Evolutionary conservation across 352 stramenopile genomes (phyloP).

Genomic region (Elongisporangium prolatum): DNA sequence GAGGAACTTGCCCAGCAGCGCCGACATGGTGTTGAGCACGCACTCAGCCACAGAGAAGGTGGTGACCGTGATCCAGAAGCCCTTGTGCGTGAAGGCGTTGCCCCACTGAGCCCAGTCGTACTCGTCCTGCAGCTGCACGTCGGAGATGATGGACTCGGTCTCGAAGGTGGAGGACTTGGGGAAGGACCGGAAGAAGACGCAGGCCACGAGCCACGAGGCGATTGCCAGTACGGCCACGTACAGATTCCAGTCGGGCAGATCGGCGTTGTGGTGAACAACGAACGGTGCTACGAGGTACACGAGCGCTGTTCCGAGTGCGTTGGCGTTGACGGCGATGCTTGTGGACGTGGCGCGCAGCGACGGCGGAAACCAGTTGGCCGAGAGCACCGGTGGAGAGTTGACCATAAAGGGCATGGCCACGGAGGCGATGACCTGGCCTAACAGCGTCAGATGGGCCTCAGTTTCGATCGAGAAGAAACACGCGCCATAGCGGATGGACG

Average conservation of each 20-base stretch:
- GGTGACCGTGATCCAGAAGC: slow-evolving; percentile 58
- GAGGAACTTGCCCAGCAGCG: slow-evolving; percentile 66
- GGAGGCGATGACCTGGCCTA: slow-evolving; percentile 58
- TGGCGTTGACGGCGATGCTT: slow-evolving; percentile 71
- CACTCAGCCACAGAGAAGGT: slow-evolving; percentile 67
- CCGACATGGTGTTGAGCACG: slow-evolving; percentile 65
- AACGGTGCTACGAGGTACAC: slow-evolving; percentile 55
- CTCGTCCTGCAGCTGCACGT: slow-evolving; percentile 55
- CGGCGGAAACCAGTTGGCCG: slow-evolving; percentile 68
- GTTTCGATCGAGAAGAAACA: slow-evolving; percentile 15
- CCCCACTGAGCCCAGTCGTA: slow-evolving; percentile 75
- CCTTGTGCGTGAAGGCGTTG: slow-evolving; percentile 50
- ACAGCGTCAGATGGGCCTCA: slow-evolving; percentile 39
- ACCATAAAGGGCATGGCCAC: slow-evolving; percentile 84
- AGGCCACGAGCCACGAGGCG: slow-evolving; percentile 12
- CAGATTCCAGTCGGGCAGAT: slow-evolving; percentile 41
- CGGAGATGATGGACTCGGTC: slow-evolving; percentile 39
- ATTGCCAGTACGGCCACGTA: slow-evolving; percentile 28
- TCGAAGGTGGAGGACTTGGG: slow-evolving; percentile 16
- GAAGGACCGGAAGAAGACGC: slow-evolving; percentile 41
- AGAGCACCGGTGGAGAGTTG: slow-evolving; percentile 72
- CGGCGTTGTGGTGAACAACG: slow-evolving; percentile 27
- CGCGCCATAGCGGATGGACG: slow-evolving; percentile 37
- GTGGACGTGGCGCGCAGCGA: slow-evolving; percentile 61
- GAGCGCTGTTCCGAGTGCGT: slow-evolving; percentile 60